Conservation (phyloP, 768 basidiomycete species). For the Cystofilobasidium capitatum region DNA sequence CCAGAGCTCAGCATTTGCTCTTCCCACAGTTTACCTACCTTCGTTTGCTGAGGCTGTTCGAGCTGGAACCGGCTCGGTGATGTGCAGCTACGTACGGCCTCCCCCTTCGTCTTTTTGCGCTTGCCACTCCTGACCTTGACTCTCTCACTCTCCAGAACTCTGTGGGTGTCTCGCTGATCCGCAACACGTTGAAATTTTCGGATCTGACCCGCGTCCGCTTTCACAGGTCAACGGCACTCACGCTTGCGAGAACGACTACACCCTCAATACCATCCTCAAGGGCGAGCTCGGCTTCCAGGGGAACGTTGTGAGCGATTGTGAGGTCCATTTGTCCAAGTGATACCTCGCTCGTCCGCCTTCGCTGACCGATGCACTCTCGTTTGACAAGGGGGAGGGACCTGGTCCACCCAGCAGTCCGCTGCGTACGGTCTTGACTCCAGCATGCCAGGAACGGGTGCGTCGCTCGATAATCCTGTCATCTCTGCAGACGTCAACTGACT, state of each 20-base stretch:
- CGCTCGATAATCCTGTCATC: no score
- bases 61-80: conserved; percentile 32
- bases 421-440: conserved; percentile 6
- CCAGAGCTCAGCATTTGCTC: no score
- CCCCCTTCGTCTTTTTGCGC: background rate
- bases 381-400: conserved; percentile 16
- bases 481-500: no score
- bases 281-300: conserved; percentile 31
- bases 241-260: conserved; percentile 36
- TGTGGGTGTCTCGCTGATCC: background rate
- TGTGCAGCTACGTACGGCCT: background rate
- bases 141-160: background rate
- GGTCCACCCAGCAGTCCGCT: background rate
- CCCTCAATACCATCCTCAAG: conserved; percentile 38
- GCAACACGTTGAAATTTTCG: conserved; percentile 21
- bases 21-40: conserved; percentile 40
- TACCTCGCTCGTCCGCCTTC: background rate
- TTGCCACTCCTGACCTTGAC: background rate
- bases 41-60: conserved; percentile 41
- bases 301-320: conserved; percentile 7
- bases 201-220: background rate
- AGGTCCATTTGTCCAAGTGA: background rate
- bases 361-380: background rate
- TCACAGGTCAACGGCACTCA: conserved; percentile 40
- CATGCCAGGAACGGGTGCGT: conserved; percentile 21